Base-by-base conservation (phyloP, 257 asterid genomes). In the Solanum pinnatisectum region DNA sequence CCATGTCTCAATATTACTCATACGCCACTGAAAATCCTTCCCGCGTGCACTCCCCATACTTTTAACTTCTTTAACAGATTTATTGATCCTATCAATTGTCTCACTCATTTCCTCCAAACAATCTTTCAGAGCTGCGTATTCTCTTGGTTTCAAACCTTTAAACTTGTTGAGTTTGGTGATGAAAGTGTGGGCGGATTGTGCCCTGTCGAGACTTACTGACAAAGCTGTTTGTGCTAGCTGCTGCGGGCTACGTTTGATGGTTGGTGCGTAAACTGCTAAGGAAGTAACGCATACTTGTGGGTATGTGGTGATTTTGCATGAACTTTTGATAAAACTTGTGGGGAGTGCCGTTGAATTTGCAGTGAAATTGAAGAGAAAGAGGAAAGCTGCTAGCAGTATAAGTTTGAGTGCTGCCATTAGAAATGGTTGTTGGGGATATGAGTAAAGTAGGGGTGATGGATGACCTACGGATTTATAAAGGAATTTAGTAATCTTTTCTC, bases 1-100 rank as follows among this genome's bases (percentile, higher is more conserved):
- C 99, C 99, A 94, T 3, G 99, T 94, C 85, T 91, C 88, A 8
- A 93, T 91, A 42, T 94, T 94, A 88, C 94, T 93, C 6, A 92
- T 93, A 72, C 88, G 94, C 95, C 94, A 93, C 87, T 63, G 16
- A 63, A 84, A 37, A 32, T 93, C 95, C 27, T 92, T 89, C 37
- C 93, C 92, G 10, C 86, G 46, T 23, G 63, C 23, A 52, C 63
- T 52, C 63, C 92, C 91, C 88, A 86, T 20, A 0, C 84, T 86
- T 90, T 90, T 92, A 14, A 94, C 92, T 92, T 94, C 98, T 22
- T 39, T 37, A 44, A 89, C 81, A 5, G 89, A 86, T 33, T 83
- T 87, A 46, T 40, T 82, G 16, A 89, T 72, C 89, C 89, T 76
- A 44, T 56, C 87, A 5, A 81, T 76, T 13, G 60, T 81, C 12